phyloP scores from a whole-genome alignment of 1,284 basidiomycete genomes.

The Leccinum subfulvum region DNA sequence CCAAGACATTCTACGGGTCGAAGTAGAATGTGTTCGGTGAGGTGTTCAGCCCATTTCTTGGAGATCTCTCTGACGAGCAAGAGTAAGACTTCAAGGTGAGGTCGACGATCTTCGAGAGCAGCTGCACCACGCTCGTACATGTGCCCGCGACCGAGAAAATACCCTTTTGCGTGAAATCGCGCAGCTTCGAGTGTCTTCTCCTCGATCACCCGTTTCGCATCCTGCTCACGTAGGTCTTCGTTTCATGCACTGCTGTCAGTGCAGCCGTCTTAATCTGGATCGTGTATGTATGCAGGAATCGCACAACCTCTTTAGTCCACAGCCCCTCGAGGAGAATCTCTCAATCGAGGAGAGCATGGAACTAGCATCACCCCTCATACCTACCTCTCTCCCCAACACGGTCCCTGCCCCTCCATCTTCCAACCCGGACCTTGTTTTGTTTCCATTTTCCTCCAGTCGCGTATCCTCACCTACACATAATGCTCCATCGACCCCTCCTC shows the following conservation, averaged over 20 bases:
- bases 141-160: conserved; percentile 22
- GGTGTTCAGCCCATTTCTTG: not conserved
- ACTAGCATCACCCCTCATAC: conserved; percentile 54
- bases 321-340: conserved; percentile 25
- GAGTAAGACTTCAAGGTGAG: conserved; percentile 26
- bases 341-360: conserved; percentile 54
- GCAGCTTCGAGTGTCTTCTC: conserved; percentile 12
- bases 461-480: conserved; percentile 17
- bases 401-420: not conserved
- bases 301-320: conserved; percentile 10
- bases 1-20: conserved; percentile 26
- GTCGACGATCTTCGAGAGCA: conserved; percentile 27
- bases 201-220: not conserved
- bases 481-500: not conserved
- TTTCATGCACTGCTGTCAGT: not conserved
- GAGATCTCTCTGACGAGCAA: not conserved
- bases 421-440: conserved; percentile 21
- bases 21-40: conserved; percentile 39
- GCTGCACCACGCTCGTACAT: conserved; percentile 19
- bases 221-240: conserved; percentile 14
- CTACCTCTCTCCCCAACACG: conserved; percentile 25
- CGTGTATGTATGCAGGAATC: conserved; percentile 16
- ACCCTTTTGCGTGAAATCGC: conserved; percentile 28
- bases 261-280: not conserved
- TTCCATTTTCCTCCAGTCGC: conserved; percentile 26